Conservation (phyloP, 805 yeast species). For the Yamadazyma sp. region DNA sequence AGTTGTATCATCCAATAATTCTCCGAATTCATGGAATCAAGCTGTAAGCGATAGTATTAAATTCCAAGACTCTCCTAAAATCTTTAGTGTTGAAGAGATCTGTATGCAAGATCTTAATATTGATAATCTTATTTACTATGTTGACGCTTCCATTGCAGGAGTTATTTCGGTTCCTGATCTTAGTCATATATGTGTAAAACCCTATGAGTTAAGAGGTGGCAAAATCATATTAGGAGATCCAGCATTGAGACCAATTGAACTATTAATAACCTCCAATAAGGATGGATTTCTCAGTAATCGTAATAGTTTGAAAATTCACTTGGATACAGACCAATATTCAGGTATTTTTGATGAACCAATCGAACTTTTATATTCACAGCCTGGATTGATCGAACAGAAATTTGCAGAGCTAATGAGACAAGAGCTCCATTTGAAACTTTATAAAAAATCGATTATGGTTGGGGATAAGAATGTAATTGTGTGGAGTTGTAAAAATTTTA, state of each 20-base stretch:
- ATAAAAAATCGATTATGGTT: conserved; percentile 6
- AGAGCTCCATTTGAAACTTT: conserved; percentile 3
- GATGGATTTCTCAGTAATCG: conserved; percentile 1
- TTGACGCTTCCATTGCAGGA: conserved; percentile 21
- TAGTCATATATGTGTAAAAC: conserved; percentile 25
- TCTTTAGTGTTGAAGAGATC: conserved; percentile 2
- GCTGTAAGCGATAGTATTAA: neutral
- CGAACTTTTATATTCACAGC: conserved; percentile 8
- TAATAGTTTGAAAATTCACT: conserved; percentile 1
- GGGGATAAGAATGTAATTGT: conserved; percentile 5
- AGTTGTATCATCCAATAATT: too few species aligned
- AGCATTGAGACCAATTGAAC: conserved; percentile 19
- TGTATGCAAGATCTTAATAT: conserved; percentile 3
- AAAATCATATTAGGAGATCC: conserved; percentile 17
- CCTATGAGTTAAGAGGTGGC: conserved; percentile 14
- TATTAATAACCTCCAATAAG: conserved; percentile 15
- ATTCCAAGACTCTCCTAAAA: conserved; percentile 3
- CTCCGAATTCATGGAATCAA: neutral
- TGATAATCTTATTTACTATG: conserved; percentile 15
- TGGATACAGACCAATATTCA: neutral
- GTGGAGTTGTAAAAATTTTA: conserved; percentile 9
- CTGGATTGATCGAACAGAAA: conserved; percentile 2
- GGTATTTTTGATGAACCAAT: neutral
- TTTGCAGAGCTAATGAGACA: neutral
- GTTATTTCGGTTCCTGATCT: conserved; percentile 25